These are phyloP conservation scores for Boletus rubroflammeus DNA, from an alignment of 768 basidiomycete species.

Conservation along the genomic window DNA sequence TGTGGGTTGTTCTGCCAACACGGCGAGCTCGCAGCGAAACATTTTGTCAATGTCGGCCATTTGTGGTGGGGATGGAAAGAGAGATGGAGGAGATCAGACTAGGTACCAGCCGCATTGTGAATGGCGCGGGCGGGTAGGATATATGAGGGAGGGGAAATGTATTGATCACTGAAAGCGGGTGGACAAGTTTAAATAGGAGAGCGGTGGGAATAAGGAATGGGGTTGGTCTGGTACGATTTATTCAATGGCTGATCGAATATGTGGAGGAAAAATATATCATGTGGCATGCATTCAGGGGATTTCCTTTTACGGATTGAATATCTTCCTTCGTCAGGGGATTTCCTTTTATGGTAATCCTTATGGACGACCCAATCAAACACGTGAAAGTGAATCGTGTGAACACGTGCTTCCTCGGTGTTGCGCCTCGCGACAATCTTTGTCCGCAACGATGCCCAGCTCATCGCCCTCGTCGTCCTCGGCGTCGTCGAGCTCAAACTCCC, in stretches of 20 bases:
- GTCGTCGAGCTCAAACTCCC: conserved; percentile 10
- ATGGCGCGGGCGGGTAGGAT: not conserved
- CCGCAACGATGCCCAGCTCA: conserved; percentile 13
- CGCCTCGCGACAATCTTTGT: not conserved
- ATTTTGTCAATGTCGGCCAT: conserved; percentile 27
- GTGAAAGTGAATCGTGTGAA: conserved; percentile 18
- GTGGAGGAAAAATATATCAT: too few species aligned
- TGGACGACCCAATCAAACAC: conserved; percentile 11
- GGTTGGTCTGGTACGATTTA: not conserved
- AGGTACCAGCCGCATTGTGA: conserved; percentile 16
- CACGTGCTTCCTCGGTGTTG: conserved; percentile 5
- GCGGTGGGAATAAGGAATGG: not conserved
- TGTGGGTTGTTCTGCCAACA: conserved; percentile 4
- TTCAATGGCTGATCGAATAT: too few species aligned
- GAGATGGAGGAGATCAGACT: not conserved
- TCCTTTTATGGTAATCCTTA: conserved; percentile 2
- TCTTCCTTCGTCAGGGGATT: not conserved
- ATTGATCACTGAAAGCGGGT: conserved; percentile 12
- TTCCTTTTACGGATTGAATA: conserved; percentile 4
- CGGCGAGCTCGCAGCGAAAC: conserved; percentile 19
- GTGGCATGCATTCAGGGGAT: not conserved
- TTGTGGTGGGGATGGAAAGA: not conserved
- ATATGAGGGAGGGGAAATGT: conserved; percentile 7
- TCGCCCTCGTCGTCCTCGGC: conserved; percentile 13
- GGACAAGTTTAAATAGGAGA: not conserved